Percentiles rank a stretch among this genome's conserved stretches.
phyloP scores from a whole-genome alignment of 257 asterid genomes.

The Solanum pinnatisectum region DNA sequence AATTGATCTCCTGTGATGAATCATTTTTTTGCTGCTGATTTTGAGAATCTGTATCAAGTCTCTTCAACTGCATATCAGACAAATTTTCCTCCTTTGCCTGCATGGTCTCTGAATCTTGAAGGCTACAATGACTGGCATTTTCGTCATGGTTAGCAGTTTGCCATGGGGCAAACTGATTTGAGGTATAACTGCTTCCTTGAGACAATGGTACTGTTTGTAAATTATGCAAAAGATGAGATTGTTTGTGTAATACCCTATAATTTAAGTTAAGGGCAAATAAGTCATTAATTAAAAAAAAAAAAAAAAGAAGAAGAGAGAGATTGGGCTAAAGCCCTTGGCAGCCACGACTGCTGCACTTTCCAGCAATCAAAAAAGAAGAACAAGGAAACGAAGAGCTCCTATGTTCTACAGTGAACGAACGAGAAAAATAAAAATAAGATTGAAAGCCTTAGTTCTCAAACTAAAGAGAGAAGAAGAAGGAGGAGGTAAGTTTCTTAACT shows the following conservation, averaged over 20 bases:
- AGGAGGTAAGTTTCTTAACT: too few relatives aligned
- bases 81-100: constrained; percentile 40
- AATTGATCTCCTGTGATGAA: constrained; percentile 20
- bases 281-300: too few relatives aligned
- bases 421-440: too few relatives aligned
- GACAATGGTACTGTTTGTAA: constrained; percentile 21
- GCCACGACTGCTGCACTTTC: too few relatives aligned
- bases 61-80: constrained; percentile 28
- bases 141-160: constrained; percentile 45
- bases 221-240: neutral
- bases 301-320: too few relatives aligned
- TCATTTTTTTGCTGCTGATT: constrained; percentile 31
- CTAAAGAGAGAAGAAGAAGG: too few relatives aligned
- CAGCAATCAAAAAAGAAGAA: too few relatives aligned
- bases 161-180: constrained; percentile 53
- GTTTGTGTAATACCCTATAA: neutral
- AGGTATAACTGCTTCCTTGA: constrained; percentile 31
- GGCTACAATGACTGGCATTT: constrained; percentile 29
- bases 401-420: too few relatives aligned
- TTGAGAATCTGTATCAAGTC: constrained; percentile 32
- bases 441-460: too few relatives aligned
- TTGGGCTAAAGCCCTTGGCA: too few relatives aligned
- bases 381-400: too few relatives aligned
- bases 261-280: too few relatives aligned
- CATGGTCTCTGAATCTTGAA: constrained; percentile 24